Evolutionary conservation across 2,329 filamentous ascomycete genomes (phyloP).

Genomic region (Cladosporium sp.): DNA sequence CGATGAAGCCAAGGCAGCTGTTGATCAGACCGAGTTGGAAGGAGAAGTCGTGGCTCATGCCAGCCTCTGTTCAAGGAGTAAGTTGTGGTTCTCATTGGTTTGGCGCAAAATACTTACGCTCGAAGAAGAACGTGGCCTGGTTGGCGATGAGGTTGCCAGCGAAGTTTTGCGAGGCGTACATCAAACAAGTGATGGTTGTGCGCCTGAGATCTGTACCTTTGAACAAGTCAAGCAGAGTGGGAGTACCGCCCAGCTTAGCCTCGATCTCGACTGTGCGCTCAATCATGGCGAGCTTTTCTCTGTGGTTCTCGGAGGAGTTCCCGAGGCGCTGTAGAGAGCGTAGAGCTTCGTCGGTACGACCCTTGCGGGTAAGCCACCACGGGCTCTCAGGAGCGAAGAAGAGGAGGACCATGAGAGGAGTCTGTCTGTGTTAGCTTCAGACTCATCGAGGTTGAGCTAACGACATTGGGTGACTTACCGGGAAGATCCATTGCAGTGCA

Average conservation of each 20-base stretch:
- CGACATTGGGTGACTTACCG: slow-evolving; percentile 51
- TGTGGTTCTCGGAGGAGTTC: slow-evolving; percentile 73
- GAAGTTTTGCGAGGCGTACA: slow-evolving; percentile 52
- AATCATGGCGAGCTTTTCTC: slow-evolving; percentile 91
- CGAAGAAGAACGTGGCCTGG: slow-evolving; percentile 52
- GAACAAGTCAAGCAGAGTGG: slow-evolving; percentile 81
- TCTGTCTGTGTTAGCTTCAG: background rate
- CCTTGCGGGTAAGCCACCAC: slow-evolving; percentile 72
- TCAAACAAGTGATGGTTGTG: slow-evolving; percentile 67
- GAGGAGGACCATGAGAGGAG: slow-evolving; percentile 64
- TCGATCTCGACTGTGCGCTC: slow-evolving; percentile 83
- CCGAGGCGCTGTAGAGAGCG: slow-evolving; percentile 64
- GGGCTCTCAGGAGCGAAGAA: slow-evolving; percentile 64
- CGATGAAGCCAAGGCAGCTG: slow-evolving; percentile 69
- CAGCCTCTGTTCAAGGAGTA: slow-evolving; percentile 42
- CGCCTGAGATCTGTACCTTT: slow-evolving; percentile 73
- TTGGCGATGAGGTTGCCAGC: slow-evolving; percentile 49
- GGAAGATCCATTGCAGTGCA: slow-evolving; percentile 77
- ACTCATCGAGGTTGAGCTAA: background rate
- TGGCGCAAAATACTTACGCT: slow-evolving; percentile 39
- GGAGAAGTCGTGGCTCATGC: slow-evolving; percentile 43
- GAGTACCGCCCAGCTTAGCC: slow-evolving; percentile 69
- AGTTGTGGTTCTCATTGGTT: slow-evolving; percentile 15
- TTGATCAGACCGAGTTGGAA: slow-evolving; percentile 56
- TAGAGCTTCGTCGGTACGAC: slow-evolving; percentile 67